Evolutionary conservation across 345 rosid genomes (phyloP).

Genomic region (Aegle marmelos): DNA sequence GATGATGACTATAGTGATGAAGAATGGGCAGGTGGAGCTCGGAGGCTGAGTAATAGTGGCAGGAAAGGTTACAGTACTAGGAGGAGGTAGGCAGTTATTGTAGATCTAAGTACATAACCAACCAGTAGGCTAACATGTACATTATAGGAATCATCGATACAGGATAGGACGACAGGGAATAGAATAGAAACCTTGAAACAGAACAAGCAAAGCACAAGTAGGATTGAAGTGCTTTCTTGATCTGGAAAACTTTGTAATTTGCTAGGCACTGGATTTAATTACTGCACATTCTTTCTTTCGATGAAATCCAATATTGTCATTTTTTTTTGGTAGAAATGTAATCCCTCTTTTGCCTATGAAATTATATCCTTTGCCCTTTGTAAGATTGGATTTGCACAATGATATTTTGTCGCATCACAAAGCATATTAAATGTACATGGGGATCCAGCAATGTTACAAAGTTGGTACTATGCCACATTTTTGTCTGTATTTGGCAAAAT

Average conservation of each 20-base stretch:
- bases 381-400: too few species aligned
- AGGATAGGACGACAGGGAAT: constrained; percentile 26
- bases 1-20: constrained; percentile 58
- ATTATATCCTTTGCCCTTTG: neutral
- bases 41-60: constrained; percentile 39
- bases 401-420: too few species aligned
- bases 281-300: constrained; percentile 22
- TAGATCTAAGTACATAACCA: constrained; percentile 36
- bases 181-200: constrained; percentile 22
- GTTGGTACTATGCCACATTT: too few species aligned
- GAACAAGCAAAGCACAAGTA: constrained; percentile 18
- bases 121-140: constrained; percentile 52
- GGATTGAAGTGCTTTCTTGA: constrained; percentile 6
- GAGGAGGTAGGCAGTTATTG: constrained; percentile 41
- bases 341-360: neutral
- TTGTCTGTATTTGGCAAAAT: too few species aligned
- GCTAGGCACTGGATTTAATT: neutral
- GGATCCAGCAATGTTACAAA: too few species aligned
- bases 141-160: constrained; percentile 30
- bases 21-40: constrained; percentile 44
- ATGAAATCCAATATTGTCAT: constrained; percentile 19
- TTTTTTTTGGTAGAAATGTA: neutral
- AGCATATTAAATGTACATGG: too few species aligned
- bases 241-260: constrained; percentile 27
- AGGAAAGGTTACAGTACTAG: constrained; percentile 48